These are phyloP conservation scores for Xylariaceae sp. DNA, from an alignment of 2,329 filamentous ascomycete genomes.

Conservation along the genomic window DNA sequence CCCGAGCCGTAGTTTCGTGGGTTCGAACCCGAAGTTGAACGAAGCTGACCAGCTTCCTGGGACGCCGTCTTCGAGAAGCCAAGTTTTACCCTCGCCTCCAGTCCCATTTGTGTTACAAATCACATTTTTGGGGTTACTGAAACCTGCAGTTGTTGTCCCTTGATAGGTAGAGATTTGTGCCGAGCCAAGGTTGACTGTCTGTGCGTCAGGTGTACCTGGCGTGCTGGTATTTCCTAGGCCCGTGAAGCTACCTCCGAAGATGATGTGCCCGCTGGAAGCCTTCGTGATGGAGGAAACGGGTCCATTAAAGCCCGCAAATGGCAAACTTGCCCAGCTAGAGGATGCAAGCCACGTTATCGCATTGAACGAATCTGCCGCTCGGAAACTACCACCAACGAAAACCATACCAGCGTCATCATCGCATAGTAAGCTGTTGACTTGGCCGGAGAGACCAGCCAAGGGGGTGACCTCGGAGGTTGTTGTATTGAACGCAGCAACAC, in stretches of 20 bases:
- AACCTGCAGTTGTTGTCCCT: constrained; percentile 66
- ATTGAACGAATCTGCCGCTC: constrained; percentile 81
- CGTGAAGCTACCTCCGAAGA: constrained; percentile 91
- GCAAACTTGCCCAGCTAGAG: constrained; percentile 76
- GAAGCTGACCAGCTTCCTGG: constrained; percentile 83
- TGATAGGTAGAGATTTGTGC: constrained; percentile 74
- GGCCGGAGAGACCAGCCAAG: constrained; percentile 81
- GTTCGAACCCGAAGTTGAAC: constrained; percentile 84
- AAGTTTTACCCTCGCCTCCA: constrained; percentile 78
- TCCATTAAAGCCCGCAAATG: constrained; percentile 94
- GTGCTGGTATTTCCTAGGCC: constrained; percentile 81
- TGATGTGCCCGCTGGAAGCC: constrained; percentile 79
- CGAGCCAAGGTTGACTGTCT: constrained; percentile 83
- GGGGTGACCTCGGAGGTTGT: constrained; percentile 72
- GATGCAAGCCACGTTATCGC: constrained; percentile 79
- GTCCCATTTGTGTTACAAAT: constrained; percentile 75
- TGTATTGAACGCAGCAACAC: constrained; percentile 82
- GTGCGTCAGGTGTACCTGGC: constrained; percentile 70
- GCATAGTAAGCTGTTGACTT: constrained; percentile 82
- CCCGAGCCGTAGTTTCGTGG: constrained; percentile 84
- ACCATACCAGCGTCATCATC: constrained; percentile 79
- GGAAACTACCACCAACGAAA: constrained; percentile 89
- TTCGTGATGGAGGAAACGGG: constrained; percentile 86
- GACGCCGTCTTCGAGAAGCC: constrained; percentile 77
- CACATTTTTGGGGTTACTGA: constrained; percentile 78